Evolutionary conservation across 2,329 filamentous ascomycete genomes (phyloP).

Genomic region (Fonsecaea erecta): DNA sequence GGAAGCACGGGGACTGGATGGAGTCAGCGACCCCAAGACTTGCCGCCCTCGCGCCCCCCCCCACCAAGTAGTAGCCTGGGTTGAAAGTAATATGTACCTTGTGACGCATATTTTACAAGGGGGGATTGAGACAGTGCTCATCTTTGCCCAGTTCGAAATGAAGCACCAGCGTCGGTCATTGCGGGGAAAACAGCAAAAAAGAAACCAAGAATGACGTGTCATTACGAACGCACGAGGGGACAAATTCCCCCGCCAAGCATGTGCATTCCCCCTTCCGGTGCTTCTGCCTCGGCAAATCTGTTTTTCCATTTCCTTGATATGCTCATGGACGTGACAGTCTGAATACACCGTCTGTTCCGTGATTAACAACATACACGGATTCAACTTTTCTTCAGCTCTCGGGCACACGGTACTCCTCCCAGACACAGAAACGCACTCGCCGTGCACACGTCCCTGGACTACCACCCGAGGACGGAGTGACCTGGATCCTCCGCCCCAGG

Average conservation of each 20-base stretch:
- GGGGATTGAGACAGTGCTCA: neutral
- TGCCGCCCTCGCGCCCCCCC: too few species aligned
- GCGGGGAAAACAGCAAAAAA: neutral
- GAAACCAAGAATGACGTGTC: neutral
- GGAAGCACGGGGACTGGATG: neutral
- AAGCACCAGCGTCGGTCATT: neutral
- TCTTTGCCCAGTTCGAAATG: too few species aligned
- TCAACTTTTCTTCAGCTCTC: neutral
- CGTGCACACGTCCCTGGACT: neutral
- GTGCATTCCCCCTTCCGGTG: neutral
- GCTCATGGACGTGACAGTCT: too few species aligned
- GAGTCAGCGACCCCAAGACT: neutral
- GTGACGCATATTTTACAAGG: neutral
- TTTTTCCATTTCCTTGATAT: too few species aligned
- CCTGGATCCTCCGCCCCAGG: neutral
- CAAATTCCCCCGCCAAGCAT: neutral
- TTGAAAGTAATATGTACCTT: conserved; percentile 2
- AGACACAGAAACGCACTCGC: neutral
- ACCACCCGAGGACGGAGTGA: neutral
- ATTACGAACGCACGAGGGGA: too few species aligned
- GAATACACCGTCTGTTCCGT: too few species aligned
- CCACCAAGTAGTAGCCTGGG: neutral
- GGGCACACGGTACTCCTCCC: neutral
- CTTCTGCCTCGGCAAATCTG: too few species aligned
- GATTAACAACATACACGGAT: too few species aligned